phyloP scores from a whole-genome alignment of 768 basidiomycete species.

The Lentinula lateritia region DNA sequence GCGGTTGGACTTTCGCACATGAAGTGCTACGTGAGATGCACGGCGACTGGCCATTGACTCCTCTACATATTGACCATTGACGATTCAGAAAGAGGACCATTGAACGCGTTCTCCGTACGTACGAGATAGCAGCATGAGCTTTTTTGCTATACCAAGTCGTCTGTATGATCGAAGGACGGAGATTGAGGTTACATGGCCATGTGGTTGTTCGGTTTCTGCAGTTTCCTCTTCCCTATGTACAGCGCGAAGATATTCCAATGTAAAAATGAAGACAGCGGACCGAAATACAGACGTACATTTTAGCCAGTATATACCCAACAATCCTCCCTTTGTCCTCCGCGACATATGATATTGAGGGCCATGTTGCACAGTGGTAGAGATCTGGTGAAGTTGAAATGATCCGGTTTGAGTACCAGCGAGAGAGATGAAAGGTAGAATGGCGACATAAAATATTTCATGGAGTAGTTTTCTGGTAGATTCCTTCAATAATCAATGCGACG shows the following conservation, averaged over 20 bases:
- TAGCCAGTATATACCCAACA: conserved; percentile 93
- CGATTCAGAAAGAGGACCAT: background rate
- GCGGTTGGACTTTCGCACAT: conserved; percentile 93
- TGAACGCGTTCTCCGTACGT: conserved; percentile 23
- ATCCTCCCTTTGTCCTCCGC: conserved; percentile 91
- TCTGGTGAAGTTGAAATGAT: conserved; percentile 32
- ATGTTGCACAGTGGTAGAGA: conserved; percentile 90
- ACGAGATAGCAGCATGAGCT: conserved; percentile 94
- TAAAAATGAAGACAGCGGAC: background rate
- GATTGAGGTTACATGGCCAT: conserved; percentile 96
- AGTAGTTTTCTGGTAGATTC: conserved; percentile 93
- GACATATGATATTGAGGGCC: conserved; percentile 92
- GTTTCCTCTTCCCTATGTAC: conserved; percentile 59
- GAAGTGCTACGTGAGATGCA: conserved; percentile 84
- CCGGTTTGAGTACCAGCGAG: background rate
- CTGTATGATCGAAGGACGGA: conserved; percentile 90
- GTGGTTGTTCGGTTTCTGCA: conserved; percentile 58
- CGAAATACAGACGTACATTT: conserved; percentile 61
- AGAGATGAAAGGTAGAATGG: background rate
- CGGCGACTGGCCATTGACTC: conserved; percentile 89
- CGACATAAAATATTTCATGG: conserved; percentile 69
- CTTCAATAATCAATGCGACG: conserved; percentile 25
- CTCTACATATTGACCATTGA: conserved; percentile 39
- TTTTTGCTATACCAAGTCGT: conserved; percentile 88
- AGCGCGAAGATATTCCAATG: background rate